These are phyloP conservation scores for Gremmenia infestans DNA, from an alignment of 2,329 filamentous ascomycete species.

Conservation along the genomic window DNA sequence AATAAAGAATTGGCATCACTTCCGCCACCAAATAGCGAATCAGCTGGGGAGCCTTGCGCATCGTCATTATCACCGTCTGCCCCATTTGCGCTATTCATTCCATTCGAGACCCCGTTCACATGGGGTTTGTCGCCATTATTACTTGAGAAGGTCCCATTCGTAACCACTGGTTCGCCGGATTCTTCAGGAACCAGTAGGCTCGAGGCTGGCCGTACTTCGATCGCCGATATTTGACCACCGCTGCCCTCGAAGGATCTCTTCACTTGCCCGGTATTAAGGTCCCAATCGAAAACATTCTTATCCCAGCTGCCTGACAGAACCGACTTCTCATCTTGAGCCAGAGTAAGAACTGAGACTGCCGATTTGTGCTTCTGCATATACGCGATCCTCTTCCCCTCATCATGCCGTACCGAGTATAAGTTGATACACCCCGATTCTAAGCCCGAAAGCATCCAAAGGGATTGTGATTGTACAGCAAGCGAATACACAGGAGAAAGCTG, in stretches of 20 bases:
- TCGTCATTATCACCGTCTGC: conserved; percentile 46
- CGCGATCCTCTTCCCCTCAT: conserved; percentile 86
- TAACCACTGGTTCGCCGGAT: conserved; percentile 51
- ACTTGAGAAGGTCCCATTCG: conserved; percentile 68
- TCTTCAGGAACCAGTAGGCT: conserved; percentile 71
- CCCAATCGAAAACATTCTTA: conserved; percentile 91
- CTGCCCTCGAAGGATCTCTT: conserved; percentile 72
- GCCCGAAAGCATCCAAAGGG: conserved; percentile 86
- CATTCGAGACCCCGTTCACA: conserved; percentile 45
- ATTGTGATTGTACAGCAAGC: conserved; percentile 82
- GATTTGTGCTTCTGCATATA: conserved; percentile 80
- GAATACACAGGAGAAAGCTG: conserved; percentile 89
- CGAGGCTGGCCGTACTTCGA: conserved; percentile 78
- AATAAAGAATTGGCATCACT: conserved; percentile 76
- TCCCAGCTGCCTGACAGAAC: conserved; percentile 95
- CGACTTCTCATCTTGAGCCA: conserved; percentile 80
- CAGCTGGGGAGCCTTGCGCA: conserved; percentile 54
- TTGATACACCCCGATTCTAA: conserved; percentile 90
- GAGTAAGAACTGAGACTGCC: conserved; percentile 84
- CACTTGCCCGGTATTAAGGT: conserved; percentile 77
- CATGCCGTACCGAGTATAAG: conserved; percentile 85
- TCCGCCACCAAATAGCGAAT: conserved; percentile 76
- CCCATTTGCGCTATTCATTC: conserved; percentile 34
- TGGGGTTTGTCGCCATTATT: conserved; percentile 61
- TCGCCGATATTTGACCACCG: conserved; percentile 78